These are phyloP conservation scores for Colletotrichum tropicale DNA, from an alignment of 2,329 filamentous ascomycete species.

Conservation along the genomic window DNA sequence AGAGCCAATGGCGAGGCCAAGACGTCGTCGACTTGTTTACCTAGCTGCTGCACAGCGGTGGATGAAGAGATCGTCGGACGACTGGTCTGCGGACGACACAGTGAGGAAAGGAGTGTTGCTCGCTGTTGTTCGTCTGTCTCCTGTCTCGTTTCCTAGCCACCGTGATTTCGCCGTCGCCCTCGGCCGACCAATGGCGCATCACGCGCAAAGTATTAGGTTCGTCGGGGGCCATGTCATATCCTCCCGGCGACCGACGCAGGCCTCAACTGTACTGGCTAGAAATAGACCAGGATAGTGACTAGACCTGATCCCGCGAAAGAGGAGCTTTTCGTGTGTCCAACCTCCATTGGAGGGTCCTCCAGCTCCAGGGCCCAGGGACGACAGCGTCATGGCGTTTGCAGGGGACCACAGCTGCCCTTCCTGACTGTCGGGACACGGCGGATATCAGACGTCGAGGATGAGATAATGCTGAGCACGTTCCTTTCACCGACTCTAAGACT, in stretches of 20 bases:
- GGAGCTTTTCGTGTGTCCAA: neutral
- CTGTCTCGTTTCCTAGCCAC: constrained; percentile 18
- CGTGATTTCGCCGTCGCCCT: neutral
- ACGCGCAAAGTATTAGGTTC: neutral
- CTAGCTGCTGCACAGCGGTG: constrained; percentile 11
- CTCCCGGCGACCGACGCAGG: neutral
- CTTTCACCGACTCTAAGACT: neutral
- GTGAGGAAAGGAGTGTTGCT: neutral
- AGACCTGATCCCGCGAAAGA: neutral
- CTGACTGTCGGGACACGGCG: neutral
- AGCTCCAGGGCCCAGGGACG: neutral
- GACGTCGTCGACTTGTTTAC: neutral
- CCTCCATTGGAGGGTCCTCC: constrained; percentile 4
- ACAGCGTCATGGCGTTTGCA: constrained; percentile 1
- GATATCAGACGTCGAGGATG: neutral
- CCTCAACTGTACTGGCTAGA: neutral
- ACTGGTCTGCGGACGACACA: neutral
- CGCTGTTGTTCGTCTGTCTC: neutral
- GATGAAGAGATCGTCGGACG: constrained; percentile 15
- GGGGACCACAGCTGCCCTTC: neutral
- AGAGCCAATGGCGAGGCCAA: constrained; percentile 6
- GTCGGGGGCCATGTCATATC: neutral
- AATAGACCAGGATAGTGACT: neutral
- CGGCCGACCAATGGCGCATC: neutral
- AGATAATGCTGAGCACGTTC: neutral